Conservation (phyloP, 1,284 basidiomycete species). For the Hortiboletus rubellus region DNA sequence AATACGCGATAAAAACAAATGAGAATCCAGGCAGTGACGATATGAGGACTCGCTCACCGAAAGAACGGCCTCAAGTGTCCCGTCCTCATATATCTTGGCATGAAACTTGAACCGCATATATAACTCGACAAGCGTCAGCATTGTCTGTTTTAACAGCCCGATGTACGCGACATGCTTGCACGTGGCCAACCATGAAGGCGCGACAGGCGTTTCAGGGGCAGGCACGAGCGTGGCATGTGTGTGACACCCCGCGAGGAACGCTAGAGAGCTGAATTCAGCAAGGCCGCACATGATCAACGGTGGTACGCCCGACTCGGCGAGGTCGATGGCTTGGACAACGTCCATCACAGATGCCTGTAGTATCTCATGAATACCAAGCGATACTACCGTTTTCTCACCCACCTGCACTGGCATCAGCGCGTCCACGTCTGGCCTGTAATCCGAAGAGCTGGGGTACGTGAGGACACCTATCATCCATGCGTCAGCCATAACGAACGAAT, state of each 20-base stretch:
- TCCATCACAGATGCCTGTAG: constrained; percentile 67
- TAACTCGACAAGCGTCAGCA: constrained; percentile 78
- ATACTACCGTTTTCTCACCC: constrained; percentile 13
- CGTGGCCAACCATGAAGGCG: constrained; percentile 37
- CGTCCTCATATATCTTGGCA: constrained; percentile 72
- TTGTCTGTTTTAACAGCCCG: constrained; percentile 79
- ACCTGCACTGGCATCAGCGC: constrained; percentile 82
- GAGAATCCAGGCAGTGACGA: background rate
- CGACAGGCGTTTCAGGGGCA: constrained; percentile 17
- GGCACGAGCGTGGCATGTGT: constrained; percentile 30
- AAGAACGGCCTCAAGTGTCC: constrained; percentile 81
- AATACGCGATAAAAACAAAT: background rate
- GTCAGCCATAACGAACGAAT: background rate
- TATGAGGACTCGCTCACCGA: constrained; percentile 51
- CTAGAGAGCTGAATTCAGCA: constrained; percentile 81
- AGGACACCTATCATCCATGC: constrained; percentile 56
- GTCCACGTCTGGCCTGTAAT: constrained; percentile 88
- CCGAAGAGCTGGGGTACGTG: constrained; percentile 79
- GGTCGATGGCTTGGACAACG: constrained; percentile 66
- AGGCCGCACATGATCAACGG: constrained; percentile 81
- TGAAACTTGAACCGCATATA: constrained; percentile 63
- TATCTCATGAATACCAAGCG: background rate
- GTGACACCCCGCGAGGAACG: constrained; percentile 80
- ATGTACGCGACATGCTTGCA: constrained; percentile 82
- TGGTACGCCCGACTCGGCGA: constrained; percentile 58